Percentiles rank a stretch among this genome's conserved stretches.
phyloP scores from a whole-genome alignment of 2,329 filamentous ascomycete species.

The Tolypocladium ophioglossoides region DNA sequence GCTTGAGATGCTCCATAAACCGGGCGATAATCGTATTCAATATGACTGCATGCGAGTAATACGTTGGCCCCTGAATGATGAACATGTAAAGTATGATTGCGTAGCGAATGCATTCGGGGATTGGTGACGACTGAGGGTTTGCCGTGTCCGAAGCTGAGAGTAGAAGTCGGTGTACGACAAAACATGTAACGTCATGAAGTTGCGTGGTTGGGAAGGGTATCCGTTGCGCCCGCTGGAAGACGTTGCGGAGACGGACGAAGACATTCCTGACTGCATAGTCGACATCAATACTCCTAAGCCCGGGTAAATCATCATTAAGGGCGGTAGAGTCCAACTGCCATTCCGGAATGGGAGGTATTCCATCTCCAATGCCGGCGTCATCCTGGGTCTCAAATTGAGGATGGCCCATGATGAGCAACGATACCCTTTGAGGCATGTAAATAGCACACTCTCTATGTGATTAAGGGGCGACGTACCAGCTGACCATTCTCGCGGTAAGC shows the following conservation, averaged over 20 bases:
- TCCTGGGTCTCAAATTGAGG: conserved; percentile 44
- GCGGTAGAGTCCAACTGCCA: conserved; percentile 28
- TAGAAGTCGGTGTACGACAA: conserved; percentile 39
- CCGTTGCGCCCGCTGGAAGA: conserved; percentile 26
- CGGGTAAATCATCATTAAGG: neutral
- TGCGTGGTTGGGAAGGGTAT: conserved; percentile 24
- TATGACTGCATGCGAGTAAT: conserved; percentile 34
- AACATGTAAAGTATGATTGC: conserved; percentile 40
- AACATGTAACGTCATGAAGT: conserved; percentile 45
- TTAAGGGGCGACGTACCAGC: conserved; percentile 29
- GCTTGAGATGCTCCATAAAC: neutral
- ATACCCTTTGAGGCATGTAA: conserved; percentile 34
- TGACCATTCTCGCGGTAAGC: conserved; percentile 43
- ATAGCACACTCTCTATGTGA: too few relatives aligned
- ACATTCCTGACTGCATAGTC: conserved; percentile 24
- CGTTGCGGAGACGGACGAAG: conserved; percentile 29
- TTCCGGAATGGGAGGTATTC: conserved; percentile 35
- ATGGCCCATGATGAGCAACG: conserved; percentile 39
- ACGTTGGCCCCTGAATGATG: conserved; percentile 41
- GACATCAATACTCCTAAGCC: conserved; percentile 14
- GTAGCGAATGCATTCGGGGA: conserved; percentile 35
- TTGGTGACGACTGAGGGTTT: conserved; percentile 9
- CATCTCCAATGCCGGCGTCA: conserved; percentile 34
- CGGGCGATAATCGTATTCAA: neutral
- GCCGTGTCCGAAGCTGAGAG: conserved; percentile 6